Evolutionary conservation across 176 grass and related monocot species (phyloP), one percentile per base, ranked within the genome.

Genomic region (Zoysia japonica): DNA sequence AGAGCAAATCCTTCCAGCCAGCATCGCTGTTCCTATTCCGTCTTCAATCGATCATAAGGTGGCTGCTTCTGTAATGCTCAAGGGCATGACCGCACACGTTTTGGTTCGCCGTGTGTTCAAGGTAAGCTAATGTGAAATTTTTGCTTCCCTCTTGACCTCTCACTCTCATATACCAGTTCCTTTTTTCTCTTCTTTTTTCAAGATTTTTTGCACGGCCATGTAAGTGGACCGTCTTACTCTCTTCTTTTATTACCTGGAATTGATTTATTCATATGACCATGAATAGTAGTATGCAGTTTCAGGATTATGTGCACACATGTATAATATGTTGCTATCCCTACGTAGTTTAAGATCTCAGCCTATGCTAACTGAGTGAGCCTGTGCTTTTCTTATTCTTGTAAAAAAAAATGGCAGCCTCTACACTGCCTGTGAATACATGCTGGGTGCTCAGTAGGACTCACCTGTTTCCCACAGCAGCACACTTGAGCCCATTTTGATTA

Each of bases 1-100:
- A 61, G 90, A 98, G 72, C 95, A 98, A 39, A 90, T 92, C 49
- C 79, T 98, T 74, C 95, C 95, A 4, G 95, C 95, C 55, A 61
- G 36, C 68, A 83, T 86, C 19, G 95, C 77, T 4, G 83, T 94
- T 53, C 73, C 95, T 2, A 63, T 97, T 52, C 89, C 92, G 0
- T 39, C 89, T 64, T 87, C 92, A 0, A 41, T 97, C 39, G 83
- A 94, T 75, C 88, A 84, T 69, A 94, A 75, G 51, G 64, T 77
- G 39, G 95, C 92, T 4, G 95, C 95, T 17, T 82, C 95, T 44
- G 80, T 89, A 20, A 74, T 92, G 73, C 89, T 97, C 9, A 97
- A 97, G 87, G 95, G 91, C 46, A 90, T 97, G 94, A 94, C 94
- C 8, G 91, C 84, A 36, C 87, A 94, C 68, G 70, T 89, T 78